A percentile compares a stretch with the other conserved stretches of the same genome.
Evolutionary conservation across 495 filamentous ascomycete genomes (phyloP).

Genomic region (Penicillium verhagenii): DNA sequence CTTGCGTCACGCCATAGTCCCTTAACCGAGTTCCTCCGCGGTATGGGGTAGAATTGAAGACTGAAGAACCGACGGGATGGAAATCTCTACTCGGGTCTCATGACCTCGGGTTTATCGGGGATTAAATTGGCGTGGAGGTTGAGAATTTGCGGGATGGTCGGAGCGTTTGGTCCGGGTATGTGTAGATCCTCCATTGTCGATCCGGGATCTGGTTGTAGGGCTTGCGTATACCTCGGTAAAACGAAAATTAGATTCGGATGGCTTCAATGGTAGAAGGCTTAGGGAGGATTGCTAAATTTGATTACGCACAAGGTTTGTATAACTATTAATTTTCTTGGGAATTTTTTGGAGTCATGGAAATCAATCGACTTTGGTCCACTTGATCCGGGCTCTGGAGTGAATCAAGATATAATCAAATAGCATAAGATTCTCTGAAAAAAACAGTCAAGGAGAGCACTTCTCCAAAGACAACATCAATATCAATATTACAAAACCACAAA

Average conservation of each 20-base stretch:
- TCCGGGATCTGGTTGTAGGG: too few relatives aligned
- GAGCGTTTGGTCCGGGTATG: neutral
- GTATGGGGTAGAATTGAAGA: neutral
- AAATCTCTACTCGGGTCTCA: neutral
- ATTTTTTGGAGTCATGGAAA: too few relatives aligned
- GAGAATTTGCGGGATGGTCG: too few relatives aligned
- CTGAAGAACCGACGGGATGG: neutral
- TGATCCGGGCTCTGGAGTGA: neutral
- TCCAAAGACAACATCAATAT: conserved; percentile 5
- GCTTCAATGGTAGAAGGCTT: neutral
- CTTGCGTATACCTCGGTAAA: conserved; percentile 15
- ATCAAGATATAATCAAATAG: neutral
- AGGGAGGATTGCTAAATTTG: too few relatives aligned
- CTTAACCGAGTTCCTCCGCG: neutral
- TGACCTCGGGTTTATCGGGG: neutral
- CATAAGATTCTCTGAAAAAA: neutral
- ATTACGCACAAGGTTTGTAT: too few relatives aligned
- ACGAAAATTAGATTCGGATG: neutral
- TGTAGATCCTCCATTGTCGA: conserved; percentile 3
- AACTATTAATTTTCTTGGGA: too few relatives aligned
- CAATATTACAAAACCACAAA: conserved; percentile 2
- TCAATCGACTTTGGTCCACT: neutral
- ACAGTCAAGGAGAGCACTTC: conserved; percentile 2
- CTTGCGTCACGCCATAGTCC: neutral
- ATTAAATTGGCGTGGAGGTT: neutral